These are phyloP conservation scores for Trametes versicolor DNA, from an alignment of 1,284 basidiomycete species.

Conservation along the genomic window DNA sequence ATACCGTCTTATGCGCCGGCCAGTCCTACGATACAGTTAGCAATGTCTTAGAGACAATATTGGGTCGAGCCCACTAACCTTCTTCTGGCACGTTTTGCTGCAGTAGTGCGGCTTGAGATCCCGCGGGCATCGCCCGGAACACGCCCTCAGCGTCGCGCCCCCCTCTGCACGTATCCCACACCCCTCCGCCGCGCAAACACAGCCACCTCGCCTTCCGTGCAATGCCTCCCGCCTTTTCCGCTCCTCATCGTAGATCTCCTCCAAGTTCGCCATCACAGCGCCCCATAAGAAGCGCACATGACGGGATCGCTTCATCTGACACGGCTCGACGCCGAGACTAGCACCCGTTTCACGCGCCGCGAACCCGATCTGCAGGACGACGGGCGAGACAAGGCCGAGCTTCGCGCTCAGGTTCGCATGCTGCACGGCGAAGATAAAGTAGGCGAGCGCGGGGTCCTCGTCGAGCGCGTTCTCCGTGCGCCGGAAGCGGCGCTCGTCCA, in stretches of 20 bases:
- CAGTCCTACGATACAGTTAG: neutral
- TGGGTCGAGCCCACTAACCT: neutral
- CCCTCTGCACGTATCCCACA: neutral
- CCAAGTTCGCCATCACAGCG: neutral
- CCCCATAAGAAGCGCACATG: conserved; percentile 7
- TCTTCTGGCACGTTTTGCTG: conserved; percentile 25
- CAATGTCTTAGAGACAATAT: no score
- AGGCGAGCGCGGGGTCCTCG: no score
- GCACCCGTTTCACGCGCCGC: conserved; percentile 1
- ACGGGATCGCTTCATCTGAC: neutral
- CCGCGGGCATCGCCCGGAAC: conserved; percentile 21
- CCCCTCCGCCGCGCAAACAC: neutral
- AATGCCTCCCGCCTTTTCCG: neutral
- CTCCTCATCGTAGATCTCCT: conserved; percentile 8
- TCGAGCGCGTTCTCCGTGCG: neutral
- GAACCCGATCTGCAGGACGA: neutral
- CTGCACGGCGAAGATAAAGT: neutral
- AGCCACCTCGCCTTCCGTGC: neutral
- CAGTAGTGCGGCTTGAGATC: conserved; percentile 14
- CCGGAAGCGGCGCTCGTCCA: conserved; percentile 10
- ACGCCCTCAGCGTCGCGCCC: neutral
- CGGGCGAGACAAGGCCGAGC: conserved; percentile 10
- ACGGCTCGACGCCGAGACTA: neutral
- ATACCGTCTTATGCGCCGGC: conserved; percentile 1
- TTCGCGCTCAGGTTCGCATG: conserved; percentile 16